A percentile compares a stretch with the other conserved stretches of the same genome.
Evolutionary conservation across 495 filamentous ascomycete genomes (phyloP).

Genomic region (Podospora pseudopauciseta): DNA sequence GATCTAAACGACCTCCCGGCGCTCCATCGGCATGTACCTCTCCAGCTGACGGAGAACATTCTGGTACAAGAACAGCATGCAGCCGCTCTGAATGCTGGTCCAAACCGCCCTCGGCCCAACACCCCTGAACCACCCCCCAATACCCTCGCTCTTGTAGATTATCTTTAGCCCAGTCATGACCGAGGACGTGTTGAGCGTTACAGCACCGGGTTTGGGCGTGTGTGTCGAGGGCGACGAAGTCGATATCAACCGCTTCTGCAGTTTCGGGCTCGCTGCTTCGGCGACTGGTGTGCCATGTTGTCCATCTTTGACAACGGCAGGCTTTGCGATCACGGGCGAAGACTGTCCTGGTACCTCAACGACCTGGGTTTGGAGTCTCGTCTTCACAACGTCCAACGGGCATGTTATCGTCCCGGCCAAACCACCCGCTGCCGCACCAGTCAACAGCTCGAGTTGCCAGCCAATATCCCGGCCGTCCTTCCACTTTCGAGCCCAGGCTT

Average conservation of each 20-base stretch:
- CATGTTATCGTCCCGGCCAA: conserved; percentile 93
- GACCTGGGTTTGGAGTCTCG: conserved; percentile 91
- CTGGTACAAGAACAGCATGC: conserved; percentile 96
- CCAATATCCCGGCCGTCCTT: conserved; percentile 71
- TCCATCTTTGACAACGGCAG: conserved; percentile 14
- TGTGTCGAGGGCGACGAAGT: conserved; percentile 81
- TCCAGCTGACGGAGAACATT: conserved; percentile 75
- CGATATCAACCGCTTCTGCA: conserved; percentile 67
- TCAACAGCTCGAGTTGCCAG: conserved; percentile 76
- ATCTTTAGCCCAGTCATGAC: conserved; percentile 78
- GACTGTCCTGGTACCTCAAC: background rate
- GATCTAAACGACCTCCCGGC: conserved; percentile 25
- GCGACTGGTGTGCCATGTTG: conserved; percentile 17
- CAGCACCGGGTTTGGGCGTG: conserved; percentile 66
- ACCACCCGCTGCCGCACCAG: conserved; percentile 86
- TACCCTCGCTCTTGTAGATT: conserved; percentile 83
- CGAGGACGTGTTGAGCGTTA: conserved; percentile 80
- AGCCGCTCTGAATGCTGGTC: conserved; percentile 95
- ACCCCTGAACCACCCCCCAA: conserved; percentile 89
- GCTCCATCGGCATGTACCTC: conserved; percentile 39
- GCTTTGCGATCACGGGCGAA: background rate
- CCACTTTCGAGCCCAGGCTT: conserved; percentile 72
- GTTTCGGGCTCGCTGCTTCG: conserved; percentile 31
- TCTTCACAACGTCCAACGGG: conserved; percentile 96
- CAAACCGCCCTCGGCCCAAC: conserved; percentile 93